Evolutionary conservation across 768 basidiomycete species (phyloP), one percentile per base, ranked within the genome.

Genomic region (Lactifluus pinguis): DNA sequence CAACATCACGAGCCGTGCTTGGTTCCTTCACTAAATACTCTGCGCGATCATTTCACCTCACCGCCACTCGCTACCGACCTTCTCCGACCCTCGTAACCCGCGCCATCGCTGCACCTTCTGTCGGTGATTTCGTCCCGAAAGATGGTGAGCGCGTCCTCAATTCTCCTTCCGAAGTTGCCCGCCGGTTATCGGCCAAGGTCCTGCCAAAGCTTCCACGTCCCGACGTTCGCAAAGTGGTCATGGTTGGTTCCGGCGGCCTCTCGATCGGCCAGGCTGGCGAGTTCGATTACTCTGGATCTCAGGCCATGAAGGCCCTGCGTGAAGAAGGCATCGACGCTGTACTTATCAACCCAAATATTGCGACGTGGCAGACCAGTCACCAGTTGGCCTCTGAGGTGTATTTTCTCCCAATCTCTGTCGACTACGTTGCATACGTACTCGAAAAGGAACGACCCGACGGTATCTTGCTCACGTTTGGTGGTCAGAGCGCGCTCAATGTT

Each of bases 391-490:
- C 88, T 1, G 92, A 98, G 72, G 93, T 98, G 67, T 99, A 98
- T 76, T 99, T 98, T 76, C 75, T 99, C 39, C 97, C 97, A 50
- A 84, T 99, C 69, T 98, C 97, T 0, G 76, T 91, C 54, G 97
- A 98, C 73, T 98, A 98, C 73, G 97, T 99, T 65, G 95, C 97
- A 63, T 98, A 98, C 70, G 93, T 99, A 30, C 79, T 98, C 72
- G 97, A 99, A 78, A 97, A 95, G 76, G 97, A 98, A 76, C 82
- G 94, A 9, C 97, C 97, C 0, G 97, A 98, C 71, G 97, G 97
- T 63, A 90, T 99, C 66, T 79, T 99, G 39, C 84, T 99, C 61
- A 98, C 97, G 11, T 98, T 99, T 67, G 97, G 97, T 73, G 97
- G 97, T 19, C 97, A 98, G 73, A 93, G 92, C 65, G 97, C 97